Evolutionary conservation across 1,139 yeast species (phyloP).

Genomic region (Yamadazyma diddensiae): DNA sequence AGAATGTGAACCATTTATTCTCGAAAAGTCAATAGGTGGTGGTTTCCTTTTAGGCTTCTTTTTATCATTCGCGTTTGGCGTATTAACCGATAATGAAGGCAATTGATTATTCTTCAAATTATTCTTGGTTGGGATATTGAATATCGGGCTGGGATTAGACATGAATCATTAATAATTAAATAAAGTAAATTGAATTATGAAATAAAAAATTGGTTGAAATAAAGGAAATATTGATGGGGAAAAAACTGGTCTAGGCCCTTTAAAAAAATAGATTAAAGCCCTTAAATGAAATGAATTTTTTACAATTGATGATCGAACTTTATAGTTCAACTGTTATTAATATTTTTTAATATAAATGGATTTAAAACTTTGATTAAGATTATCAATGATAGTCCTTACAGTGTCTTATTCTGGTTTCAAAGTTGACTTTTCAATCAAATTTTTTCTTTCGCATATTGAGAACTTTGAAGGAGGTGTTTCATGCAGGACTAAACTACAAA

Average conservation of each 20-base stretch:
- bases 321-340: too few relatives aligned
- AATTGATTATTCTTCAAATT: neutral
- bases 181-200: neutral
- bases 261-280: too few relatives aligned
- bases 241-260: too few relatives aligned
- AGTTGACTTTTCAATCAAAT: neutral
- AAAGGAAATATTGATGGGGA: neutral
- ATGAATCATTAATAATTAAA: conserved; percentile 13
- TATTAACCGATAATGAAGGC: conserved; percentile 1
- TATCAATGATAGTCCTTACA: too few relatives aligned
- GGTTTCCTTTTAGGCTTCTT: conserved; percentile 37
- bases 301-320: too few relatives aligned
- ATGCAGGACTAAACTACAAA: too few relatives aligned
- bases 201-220: neutral
- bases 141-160: conserved; percentile 26
- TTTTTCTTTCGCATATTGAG: conserved; percentile 1
- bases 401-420: neutral
- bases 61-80: conserved; percentile 6
- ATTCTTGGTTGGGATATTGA: conserved; percentile 25
- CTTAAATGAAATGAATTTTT: too few relatives aligned
- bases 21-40: conserved; percentile 43
- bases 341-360: too few relatives aligned
- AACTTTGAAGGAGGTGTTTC: conserved; percentile 1
- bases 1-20: conserved; percentile 29
- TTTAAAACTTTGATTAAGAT: too few relatives aligned